These are phyloP conservation scores for Paramecium tetraurelia DNA, from an alignment of 73 alveolate species.

Conservation along the genomic window DNA sequence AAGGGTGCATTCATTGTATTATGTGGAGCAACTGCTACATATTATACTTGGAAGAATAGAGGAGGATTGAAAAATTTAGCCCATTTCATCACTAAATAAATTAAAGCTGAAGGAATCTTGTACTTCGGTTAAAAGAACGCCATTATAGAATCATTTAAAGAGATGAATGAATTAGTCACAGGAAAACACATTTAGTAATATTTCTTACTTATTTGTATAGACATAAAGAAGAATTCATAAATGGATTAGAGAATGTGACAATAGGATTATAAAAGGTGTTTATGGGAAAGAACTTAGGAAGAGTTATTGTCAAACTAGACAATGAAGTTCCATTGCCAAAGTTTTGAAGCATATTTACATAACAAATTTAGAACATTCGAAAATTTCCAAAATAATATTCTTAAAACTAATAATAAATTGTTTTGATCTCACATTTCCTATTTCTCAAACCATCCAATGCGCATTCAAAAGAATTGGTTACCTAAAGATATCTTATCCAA, in stretches of 20 bases:
- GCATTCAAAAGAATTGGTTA: background rate
- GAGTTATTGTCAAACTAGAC: conserved; percentile 63
- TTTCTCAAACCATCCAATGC: no score
- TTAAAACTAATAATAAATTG: background rate
- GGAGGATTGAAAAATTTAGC: conserved; percentile 31
- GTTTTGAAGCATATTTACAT: background rate
- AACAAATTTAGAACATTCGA: background rate
- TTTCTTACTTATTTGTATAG: background rate
- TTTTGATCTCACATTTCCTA: background rate
- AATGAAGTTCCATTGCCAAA: conserved; percentile 15
- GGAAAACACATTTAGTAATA: conserved; percentile 14
- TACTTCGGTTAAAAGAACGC: conserved; percentile 6
- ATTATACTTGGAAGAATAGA: conserved; percentile 50
- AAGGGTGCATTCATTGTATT: conserved; percentile 24
- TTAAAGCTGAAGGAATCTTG: conserved; percentile 29
- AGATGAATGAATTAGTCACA: background rate
- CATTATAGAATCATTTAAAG: background rate
- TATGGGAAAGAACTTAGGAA: conserved; percentile 73
- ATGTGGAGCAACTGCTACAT: conserved; percentile 61
- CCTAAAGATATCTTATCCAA: background rate
- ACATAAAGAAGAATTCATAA: conserved; percentile 69
- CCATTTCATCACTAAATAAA: background rate
- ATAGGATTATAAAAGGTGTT: conserved; percentile 58
- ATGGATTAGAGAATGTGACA: conserved; percentile 67
- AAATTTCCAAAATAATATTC: background rate